Conservation (phyloP, 306 rosid species). For the Vicia villosa region DNA sequence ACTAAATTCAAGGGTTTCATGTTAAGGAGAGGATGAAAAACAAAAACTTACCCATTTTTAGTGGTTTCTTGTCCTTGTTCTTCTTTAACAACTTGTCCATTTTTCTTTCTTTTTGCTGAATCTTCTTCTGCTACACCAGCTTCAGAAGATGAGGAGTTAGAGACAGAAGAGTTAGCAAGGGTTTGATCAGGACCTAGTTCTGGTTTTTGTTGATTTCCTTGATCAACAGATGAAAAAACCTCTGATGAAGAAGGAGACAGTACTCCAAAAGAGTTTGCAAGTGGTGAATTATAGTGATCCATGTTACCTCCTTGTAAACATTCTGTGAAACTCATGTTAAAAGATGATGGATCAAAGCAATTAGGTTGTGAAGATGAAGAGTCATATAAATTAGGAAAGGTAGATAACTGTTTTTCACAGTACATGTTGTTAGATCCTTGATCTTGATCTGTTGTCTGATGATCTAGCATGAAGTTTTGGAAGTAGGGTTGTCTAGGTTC, state of each 20-base stretch:
- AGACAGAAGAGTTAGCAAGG: constrained; percentile 57
- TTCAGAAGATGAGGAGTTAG: constrained; percentile 72
- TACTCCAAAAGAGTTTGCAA: constrained; percentile 55
- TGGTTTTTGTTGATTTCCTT: constrained; percentile 30
- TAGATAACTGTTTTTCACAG: constrained; percentile 41
- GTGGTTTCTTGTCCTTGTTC: constrained; percentile 63
- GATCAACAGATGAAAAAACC: constrained; percentile 52
- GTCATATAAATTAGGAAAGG: constrained; percentile 6
- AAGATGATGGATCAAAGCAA: constrained; percentile 49
- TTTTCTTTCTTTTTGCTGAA: constrained; percentile 57
- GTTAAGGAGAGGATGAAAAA: background rate
- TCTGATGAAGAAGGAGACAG: constrained; percentile 67
- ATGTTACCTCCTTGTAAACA: constrained; percentile 52
- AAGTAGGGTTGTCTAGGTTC: constrained; percentile 51
- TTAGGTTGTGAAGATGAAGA: constrained; percentile 46
- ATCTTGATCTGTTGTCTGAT: constrained; percentile 25
- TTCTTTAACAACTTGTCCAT: constrained; percentile 40
- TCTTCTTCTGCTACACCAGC: constrained; percentile 59
- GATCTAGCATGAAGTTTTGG: constrained; percentile 52
- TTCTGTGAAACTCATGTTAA: constrained; percentile 53
- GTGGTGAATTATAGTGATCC: constrained; percentile 58
- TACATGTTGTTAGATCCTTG: constrained; percentile 38
- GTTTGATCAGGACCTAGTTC: constrained; percentile 38
- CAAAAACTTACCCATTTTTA: constrained; percentile 61
- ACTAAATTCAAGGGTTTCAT: constrained; percentile 10